Conservation (phyloP, 371 early-diverging fungal genomes). For the Rhizopus delemar region DNA sequence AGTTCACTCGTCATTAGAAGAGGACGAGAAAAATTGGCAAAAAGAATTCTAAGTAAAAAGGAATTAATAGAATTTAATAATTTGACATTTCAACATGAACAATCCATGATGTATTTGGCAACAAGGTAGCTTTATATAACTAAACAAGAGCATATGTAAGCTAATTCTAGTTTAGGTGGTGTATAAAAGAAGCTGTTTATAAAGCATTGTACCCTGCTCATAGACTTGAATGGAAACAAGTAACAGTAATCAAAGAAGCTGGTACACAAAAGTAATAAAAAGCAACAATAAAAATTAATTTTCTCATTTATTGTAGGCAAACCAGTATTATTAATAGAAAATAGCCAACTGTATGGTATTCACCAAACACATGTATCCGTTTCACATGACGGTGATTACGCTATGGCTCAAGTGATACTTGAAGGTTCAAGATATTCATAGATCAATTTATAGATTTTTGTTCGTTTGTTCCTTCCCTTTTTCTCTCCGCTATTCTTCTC, state of each 20-base stretch:
- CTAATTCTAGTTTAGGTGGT: conserved; percentile 48
- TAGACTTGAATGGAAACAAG: conserved; percentile 66
- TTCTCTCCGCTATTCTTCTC: not conserved
- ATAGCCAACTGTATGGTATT: conserved; percentile 38
- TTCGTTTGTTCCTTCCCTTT: not conserved
- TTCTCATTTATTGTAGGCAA: conserved; percentile 38
- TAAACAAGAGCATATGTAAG: not conserved
- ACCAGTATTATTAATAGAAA: conserved; percentile 45
- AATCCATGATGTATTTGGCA: conserved; percentile 32
- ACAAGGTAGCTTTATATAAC: conserved; percentile 33
- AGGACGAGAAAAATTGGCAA: conserved; percentile 37
- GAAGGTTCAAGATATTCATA: conserved; percentile 27
- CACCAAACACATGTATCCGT: conserved; percentile 54
- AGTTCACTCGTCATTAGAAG: conserved; percentile 33
- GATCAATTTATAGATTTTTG: too few relatives aligned
- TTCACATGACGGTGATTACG: conserved; percentile 70
- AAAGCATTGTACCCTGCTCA: conserved; percentile 65
- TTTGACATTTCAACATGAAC: conserved; percentile 6
- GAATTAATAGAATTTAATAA: conserved; percentile 39
- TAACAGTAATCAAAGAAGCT: conserved; percentile 52
- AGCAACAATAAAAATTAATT: not conserved
- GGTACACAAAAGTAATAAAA: conserved; percentile 24
- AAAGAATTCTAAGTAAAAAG: conserved; percentile 42
- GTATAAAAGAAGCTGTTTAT: conserved; percentile 68
- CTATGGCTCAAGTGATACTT: conserved; percentile 63